Conservation (phyloP, 202 grass and related monocot species). For the Saccharum hybrid region DNA sequence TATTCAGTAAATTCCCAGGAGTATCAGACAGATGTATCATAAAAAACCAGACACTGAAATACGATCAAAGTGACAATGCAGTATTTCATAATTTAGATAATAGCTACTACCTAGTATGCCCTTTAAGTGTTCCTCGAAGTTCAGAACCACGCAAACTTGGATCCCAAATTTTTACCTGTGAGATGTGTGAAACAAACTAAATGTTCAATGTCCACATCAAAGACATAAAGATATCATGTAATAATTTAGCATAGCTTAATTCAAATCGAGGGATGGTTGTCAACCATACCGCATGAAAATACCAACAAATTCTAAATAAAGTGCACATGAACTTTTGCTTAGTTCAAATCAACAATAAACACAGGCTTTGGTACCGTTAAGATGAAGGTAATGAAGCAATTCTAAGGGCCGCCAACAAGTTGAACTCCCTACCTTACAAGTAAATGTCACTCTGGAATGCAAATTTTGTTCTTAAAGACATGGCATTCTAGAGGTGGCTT, state of each 20-base stretch:
- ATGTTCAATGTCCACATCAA: constrained; percentile 23
- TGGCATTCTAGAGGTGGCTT: not conserved
- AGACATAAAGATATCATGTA: constrained; percentile 31
- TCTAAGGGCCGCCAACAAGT: constrained; percentile 8
- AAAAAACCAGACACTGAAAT: not conserved
- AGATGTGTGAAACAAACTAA: constrained; percentile 38
- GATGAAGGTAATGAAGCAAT: constrained; percentile 40
- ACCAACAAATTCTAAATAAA: constrained; percentile 22
- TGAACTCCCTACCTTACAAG: not conserved
- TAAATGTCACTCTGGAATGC: not conserved
- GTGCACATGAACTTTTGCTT: constrained; percentile 24
- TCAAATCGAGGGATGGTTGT: constrained; percentile 18
- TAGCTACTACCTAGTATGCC: constrained; percentile 76
- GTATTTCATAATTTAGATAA: constrained; percentile 32
- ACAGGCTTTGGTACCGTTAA: not conserved
- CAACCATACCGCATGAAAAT: constrained; percentile 33
- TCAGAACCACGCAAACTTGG: constrained; percentile 98
- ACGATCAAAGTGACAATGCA: constrained; percentile 13
- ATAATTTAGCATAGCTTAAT: constrained; percentile 44
- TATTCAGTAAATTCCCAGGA: constrained; percentile 24
- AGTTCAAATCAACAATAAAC: constrained; percentile 1
- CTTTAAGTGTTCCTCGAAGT: constrained; percentile 96
- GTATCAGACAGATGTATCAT: constrained; percentile 7
- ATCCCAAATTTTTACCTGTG: constrained; percentile 99
- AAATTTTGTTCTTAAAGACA: not conserved